These are phyloP conservation scores for Candida yuanshanica DNA, from an alignment of 805 yeast genomes.

Conservation along the genomic window DNA sequence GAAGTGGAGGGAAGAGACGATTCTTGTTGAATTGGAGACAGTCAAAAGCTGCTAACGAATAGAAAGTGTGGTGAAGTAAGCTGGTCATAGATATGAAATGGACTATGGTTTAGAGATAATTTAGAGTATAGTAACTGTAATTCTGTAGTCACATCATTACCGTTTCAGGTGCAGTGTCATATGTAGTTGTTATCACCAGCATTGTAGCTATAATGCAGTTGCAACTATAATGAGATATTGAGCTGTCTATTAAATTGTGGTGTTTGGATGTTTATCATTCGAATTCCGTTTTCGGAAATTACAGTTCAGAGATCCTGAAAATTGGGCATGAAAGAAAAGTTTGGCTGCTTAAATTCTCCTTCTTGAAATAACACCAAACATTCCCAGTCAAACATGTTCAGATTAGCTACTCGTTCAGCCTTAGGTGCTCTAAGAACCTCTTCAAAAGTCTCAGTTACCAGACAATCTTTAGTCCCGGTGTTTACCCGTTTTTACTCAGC, in stretches of 20 bases:
- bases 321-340: too few species aligned
- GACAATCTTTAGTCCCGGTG: conserved; percentile 25
- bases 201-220: too few species aligned
- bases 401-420: conserved; percentile 38
- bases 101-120: too few species aligned
- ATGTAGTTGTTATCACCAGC: too few species aligned
- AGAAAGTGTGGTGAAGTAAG: neutral
- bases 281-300: too few species aligned
- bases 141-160: too few species aligned
- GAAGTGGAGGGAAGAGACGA: conserved; percentile 20
- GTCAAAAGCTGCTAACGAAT: conserved; percentile 14
- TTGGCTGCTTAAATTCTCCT: neutral
- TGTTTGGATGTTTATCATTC: neutral
- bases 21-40: conserved; percentile 31
- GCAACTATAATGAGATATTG: too few species aligned
- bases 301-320: too few species aligned
- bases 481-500: conserved; percentile 47
- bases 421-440: conserved; percentile 30
- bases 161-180: too few species aligned
- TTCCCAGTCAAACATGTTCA: too few species aligned
- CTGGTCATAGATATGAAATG: neutral
- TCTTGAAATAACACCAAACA: neutral
- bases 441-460: conserved; percentile 17
- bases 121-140: too few species aligned
- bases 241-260: too few species aligned